A percentile compares a stretch with the other conserved stretches of the same genome.
Conservation (phyloP, 345 rosid species). For the Jatropha curcas region DNA sequence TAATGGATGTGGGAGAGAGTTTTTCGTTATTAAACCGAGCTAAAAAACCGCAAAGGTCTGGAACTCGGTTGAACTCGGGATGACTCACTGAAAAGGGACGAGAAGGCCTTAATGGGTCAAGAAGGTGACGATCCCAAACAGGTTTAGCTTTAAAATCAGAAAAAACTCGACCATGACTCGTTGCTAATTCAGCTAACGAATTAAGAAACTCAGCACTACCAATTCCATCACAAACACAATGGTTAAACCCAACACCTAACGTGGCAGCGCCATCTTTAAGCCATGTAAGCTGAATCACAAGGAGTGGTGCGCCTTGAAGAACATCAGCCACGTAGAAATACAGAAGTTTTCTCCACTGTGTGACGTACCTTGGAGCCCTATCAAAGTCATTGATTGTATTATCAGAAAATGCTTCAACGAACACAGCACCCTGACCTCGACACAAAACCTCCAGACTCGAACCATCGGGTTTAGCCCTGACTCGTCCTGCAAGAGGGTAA, state of each 20-base stretch:
- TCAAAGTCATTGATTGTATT: constrained; percentile 43
- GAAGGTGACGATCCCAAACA: constrained; percentile 75
- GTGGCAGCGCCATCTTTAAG: constrained; percentile 69
- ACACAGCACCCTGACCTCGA: constrained; percentile 66
- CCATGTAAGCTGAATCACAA: constrained; percentile 89
- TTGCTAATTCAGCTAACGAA: constrained; percentile 56
- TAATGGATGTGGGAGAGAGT: constrained; percentile 60
- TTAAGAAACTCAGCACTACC: constrained; percentile 73
- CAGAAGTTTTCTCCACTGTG: constrained; percentile 70
- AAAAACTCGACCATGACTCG: constrained; percentile 25
- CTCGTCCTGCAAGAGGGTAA: constrained; percentile 85
- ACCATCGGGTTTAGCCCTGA: constrained; percentile 47
- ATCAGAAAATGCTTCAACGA: constrained; percentile 58
- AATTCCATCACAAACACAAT: constrained; percentile 71
- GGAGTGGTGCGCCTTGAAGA: constrained; percentile 67
- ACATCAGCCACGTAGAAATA: constrained; percentile 64
- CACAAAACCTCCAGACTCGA: constrained; percentile 62
- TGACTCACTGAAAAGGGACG: constrained; percentile 34
- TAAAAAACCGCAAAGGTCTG: constrained; percentile 61
- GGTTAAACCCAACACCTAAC: constrained; percentile 68
- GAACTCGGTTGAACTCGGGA: constrained; percentile 59
- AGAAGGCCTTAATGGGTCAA: constrained; percentile 33
- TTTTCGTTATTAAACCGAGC: constrained; percentile 58
- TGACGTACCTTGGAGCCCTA: constrained; percentile 55
- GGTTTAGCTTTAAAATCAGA: constrained; percentile 32